These are phyloP conservation scores for Penicillium coffeae DNA, from an alignment of 495 filamentous ascomycete species.

Conservation along the genomic window DNA sequence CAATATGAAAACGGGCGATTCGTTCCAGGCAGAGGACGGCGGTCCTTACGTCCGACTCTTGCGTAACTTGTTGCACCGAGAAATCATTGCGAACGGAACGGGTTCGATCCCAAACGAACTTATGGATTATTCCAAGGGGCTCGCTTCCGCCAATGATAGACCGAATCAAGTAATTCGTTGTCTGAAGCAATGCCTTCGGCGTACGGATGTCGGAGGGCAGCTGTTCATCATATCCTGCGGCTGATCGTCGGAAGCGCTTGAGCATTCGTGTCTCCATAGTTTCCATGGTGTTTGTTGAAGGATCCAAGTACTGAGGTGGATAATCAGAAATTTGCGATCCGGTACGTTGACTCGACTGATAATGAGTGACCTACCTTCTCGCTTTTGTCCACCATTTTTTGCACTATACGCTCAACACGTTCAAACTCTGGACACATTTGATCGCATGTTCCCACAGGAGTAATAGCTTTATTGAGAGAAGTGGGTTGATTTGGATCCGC, in stretches of 20 bases:
- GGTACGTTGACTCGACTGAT: not conserved
- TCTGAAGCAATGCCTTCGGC: slow-evolving; percentile 65
- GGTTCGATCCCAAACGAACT: slow-evolving; percentile 92
- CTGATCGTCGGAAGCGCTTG: slow-evolving; percentile 85
- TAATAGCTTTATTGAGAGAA: slow-evolving; percentile 76
- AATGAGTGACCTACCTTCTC: slow-evolving; percentile 48
- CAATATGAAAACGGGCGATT: slow-evolving; percentile 87
- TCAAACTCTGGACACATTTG: slow-evolving; percentile 96
- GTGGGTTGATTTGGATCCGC: slow-evolving; percentile 86
- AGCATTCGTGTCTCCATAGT: slow-evolving; percentile 61
- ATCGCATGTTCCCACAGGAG: slow-evolving; percentile 81
- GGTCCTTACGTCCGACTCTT: slow-evolving; percentile 59
- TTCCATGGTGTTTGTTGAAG: slow-evolving; percentile 30
- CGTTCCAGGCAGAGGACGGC: slow-evolving; percentile 80
- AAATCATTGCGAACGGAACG: slow-evolving; percentile 91
- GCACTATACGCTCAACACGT: slow-evolving; percentile 70
- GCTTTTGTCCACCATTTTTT: slow-evolving; percentile 57
- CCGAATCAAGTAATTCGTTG: slow-evolving; percentile 78
- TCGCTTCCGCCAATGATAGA: slow-evolving; percentile 63
- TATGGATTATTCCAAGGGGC: slow-evolving; percentile 65
- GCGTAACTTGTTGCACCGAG: slow-evolving; percentile 76
- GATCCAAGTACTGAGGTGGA: slow-evolving; percentile 32
- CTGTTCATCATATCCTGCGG: slow-evolving; percentile 87
- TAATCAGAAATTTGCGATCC: not conserved
- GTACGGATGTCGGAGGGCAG: slow-evolving; percentile 90